phyloP scores from a whole-genome alignment of 2,329 filamentous ascomycete genomes.

The Pezicula carpinea region DNA sequence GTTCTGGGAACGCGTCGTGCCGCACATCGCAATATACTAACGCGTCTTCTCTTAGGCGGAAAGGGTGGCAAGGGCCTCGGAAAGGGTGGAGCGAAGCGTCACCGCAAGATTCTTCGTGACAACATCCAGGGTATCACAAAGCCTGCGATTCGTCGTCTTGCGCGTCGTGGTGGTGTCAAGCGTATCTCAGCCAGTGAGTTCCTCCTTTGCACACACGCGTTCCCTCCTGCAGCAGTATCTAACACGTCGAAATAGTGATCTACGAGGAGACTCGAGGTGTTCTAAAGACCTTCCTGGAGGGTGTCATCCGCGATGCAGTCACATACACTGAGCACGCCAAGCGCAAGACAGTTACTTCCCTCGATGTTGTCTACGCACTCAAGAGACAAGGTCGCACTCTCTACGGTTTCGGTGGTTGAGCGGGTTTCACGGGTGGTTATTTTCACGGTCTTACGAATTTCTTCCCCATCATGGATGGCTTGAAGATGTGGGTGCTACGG shows the following conservation, averaged over 20 bases:
- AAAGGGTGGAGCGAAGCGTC: conserved; percentile 97
- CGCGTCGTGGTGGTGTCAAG: conserved; percentile 98
- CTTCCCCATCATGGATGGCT: conserved; percentile 4
- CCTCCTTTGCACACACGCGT: conserved; percentile 65
- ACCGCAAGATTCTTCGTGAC: conserved; percentile 98
- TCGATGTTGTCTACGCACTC: conserved; percentile 61
- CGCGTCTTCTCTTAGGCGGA: conserved; percentile 55
- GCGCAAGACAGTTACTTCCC: conserved; percentile 66
- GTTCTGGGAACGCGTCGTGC: no score
- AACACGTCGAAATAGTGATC: conserved; percentile 52
- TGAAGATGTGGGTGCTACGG: conserved; percentile 6
- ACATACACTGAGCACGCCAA: conserved; percentile 82
- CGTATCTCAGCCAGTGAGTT: conserved; percentile 93
- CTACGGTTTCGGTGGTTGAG: conserved; percentile 65
- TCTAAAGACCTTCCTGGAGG: conserved; percentile 75
- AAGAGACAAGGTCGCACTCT: conserved; percentile 64
- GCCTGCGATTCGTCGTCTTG: conserved; percentile 84
- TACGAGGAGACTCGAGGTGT: conserved; percentile 78
- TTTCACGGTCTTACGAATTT: conserved; percentile 15
- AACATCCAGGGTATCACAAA: conserved; percentile 99
- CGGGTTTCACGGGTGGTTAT: conserved; percentile 3
- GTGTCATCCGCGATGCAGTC: conserved; percentile 72
- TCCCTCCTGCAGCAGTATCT: conserved; percentile 4
- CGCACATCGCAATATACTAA: conserved; percentile 7
- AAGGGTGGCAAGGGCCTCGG: conserved; percentile 97